Base-by-base conservation (phyloP, 2,329 filamentous ascomycete species). In the Calonectria fujianensis region DNA sequence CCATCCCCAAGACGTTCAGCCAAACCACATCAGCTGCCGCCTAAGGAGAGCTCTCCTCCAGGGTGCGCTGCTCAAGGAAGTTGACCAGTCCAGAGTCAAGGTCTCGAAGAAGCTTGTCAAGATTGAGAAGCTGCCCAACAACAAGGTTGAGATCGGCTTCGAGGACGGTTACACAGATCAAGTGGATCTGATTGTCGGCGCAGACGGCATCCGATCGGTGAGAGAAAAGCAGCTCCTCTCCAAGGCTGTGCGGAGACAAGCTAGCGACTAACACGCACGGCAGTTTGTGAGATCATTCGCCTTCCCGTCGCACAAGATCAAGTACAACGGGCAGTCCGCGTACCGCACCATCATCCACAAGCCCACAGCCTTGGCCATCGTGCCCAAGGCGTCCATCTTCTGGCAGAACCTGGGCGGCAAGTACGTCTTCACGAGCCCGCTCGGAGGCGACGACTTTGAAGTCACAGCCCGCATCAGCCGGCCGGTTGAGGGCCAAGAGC, bases 141-240 rank as follows among this genome's bases (percentile, higher is more conserved):
- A 79, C 0, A 87, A 86, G 5, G 81, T 89, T 1, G 76, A 82
- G 4, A 80, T 91, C 13, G 61, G 72, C 0, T 91, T 92, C 72
- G 83, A 86, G 16, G 89, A 91, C 75, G 85, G 86, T 4, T 79
- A 77, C 6, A 67, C 59, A 0, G 85, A 84, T 3, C 80, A 84
- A 20, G 85, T 85, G 3, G 88, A 90, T 74, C 79, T 91, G 0
- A 84, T 90, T 1, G 84, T 91, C 2, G 89, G 89, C 0, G 89
- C 88, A 6, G 88, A 91, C 77, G 88, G 89, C 3, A 90, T 90
- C 67, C 85, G 88, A 72, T 90, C 88, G 6, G 86, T 88, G 76
- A 45, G 82, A 20, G 20, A 3, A 41, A 27, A 24, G 31, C 31
- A 5, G 5, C 31, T 3, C 74, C 18, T 18, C 11, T 3, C 29